Conservation (phyloP, 345 rosid genomes). For the Odontarrhena argentea region DNA sequence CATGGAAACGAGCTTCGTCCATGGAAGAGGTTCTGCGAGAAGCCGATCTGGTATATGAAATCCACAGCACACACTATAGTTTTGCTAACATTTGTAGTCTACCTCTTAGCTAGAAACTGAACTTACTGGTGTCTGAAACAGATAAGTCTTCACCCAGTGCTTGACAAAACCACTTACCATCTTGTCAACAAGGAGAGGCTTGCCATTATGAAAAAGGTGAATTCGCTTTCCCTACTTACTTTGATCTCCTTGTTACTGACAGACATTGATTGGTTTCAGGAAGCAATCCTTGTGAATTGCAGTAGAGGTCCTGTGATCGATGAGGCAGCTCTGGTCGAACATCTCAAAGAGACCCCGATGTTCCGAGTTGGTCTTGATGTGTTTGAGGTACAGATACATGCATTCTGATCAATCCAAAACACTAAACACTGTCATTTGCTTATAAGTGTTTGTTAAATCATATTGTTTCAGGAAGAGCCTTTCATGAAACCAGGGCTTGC, state of each 20-base stretch:
- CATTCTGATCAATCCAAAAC: not conserved
- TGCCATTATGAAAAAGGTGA: slow-evolving; percentile 92
- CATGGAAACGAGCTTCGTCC: slow-evolving; percentile 84
- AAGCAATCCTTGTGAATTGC: slow-evolving; percentile 94
- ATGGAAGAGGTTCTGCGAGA: slow-evolving; percentile 92
- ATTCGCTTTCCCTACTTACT: not conserved
- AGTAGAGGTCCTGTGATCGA: slow-evolving; percentile 95
- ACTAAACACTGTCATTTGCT: not conserved
- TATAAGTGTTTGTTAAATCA: not conserved
- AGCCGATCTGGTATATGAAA: slow-evolving; percentile 72
- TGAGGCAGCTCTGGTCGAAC: slow-evolving; percentile 89
- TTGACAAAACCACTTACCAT: slow-evolving; percentile 96
- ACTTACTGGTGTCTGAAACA: slow-evolving; percentile 39
- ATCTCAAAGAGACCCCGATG: slow-evolving; percentile 88
- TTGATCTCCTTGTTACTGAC: not conserved
- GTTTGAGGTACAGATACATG: slow-evolving; percentile 65
- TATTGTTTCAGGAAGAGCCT: slow-evolving; percentile 75
- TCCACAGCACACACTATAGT: not conserved
- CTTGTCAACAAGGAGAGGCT: slow-evolving; percentile 91
- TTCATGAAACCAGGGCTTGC: slow-evolving; percentile 97
- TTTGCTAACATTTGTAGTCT: slow-evolving; percentile 9
- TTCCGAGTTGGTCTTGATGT: slow-evolving; percentile 98
- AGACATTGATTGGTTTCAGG: slow-evolving; percentile 44
- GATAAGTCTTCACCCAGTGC: slow-evolving; percentile 95
- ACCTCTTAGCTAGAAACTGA: slow-evolving; percentile 22